Base-by-base conservation (phyloP, 106 monocot species). In the Ottelia alismoides region DNA sequence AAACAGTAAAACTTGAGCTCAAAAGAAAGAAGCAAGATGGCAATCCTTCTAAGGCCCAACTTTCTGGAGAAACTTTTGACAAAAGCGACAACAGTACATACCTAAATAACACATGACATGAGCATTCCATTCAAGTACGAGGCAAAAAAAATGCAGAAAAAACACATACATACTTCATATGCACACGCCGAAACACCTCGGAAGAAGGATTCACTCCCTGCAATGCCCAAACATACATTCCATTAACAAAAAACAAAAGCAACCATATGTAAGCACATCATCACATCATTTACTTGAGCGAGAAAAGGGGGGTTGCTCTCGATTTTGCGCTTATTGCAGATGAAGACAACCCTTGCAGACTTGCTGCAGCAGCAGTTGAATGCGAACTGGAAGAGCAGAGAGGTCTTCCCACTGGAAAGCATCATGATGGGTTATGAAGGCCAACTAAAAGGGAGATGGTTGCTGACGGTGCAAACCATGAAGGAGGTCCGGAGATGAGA, bases 321-420 rank as follows among this genome's bases (percentile, higher is more conserved):
- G 20, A 96, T 56, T 72, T 70, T 89, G 49, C 57, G 64, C 61
- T 76, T 89, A 46, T 62, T 85, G 58, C 96, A 89, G 26, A 96
- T 82, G 51, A 89, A 96, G 1, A 89, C 79, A 30, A 89, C 85
- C 2, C 60, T 31, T 1, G 76, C 56, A 25, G 51, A 47, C 19
- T 64, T 65, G 64, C 72, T 76, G 19, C 52, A 45, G 2, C 79
- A 81, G 25, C 78, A 71, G 51, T 96, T 96, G 66, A 96, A 65
- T 2, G 85, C 88, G 52, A 85, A 96, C 50, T 96, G 96, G 72
- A 96, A 89, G 28, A 96, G 66, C 23, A 96, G 85, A 48, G 89
- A 96, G 11, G 85, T 96, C 66, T 89, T 96, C 49, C 96, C 96
- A 51, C 96, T 89, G 80, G 12, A 20, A 28, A 27, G 2, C 30